These are phyloP conservation scores for Trametes coccinea DNA, from an alignment of 768 basidiomycete species.

Conservation along the genomic window DNA sequence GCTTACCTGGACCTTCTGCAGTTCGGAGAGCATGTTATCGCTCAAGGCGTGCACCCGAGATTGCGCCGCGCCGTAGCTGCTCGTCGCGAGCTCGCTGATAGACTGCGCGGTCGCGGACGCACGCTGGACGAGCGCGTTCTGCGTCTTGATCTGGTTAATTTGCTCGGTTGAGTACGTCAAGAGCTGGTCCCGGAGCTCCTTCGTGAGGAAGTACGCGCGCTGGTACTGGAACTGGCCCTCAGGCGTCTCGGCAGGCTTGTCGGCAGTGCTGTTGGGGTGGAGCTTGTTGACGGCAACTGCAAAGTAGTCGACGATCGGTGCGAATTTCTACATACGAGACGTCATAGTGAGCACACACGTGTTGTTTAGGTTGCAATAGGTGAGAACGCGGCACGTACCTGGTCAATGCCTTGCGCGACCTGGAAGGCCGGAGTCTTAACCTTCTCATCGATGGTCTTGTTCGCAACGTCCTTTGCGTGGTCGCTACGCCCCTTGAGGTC, in stretches of 20 bases:
- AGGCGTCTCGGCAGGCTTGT: constrained; percentile 47
- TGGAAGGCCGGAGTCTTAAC: constrained; percentile 63
- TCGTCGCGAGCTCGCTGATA: constrained; percentile 60
- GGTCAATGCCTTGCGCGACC: constrained; percentile 69
- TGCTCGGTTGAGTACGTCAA: constrained; percentile 70
- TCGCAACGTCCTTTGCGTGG: constrained; percentile 54
- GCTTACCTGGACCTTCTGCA: constrained; percentile 56
- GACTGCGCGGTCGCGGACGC: constrained; percentile 67
- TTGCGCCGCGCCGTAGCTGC: constrained; percentile 56
- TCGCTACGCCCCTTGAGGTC: constrained; percentile 60
- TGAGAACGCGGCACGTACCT: constrained; percentile 44
- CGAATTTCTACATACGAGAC: constrained; percentile 50
- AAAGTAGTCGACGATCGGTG: constrained; percentile 76
- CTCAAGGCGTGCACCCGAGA: constrained; percentile 59
- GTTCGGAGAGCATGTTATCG: constrained; percentile 64
- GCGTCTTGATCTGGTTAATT: constrained; percentile 65
- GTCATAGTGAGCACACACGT: constrained; percentile 23
- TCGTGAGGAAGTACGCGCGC: constrained; percentile 67
- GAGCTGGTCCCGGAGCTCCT: constrained; percentile 61
- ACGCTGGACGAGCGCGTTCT: constrained; percentile 68
- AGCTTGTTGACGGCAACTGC: constrained; percentile 52
- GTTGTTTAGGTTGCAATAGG: not conserved
- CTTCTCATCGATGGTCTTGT: constrained; percentile 64
- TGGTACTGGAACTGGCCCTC: constrained; percentile 76
- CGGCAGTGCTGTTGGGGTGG: constrained; percentile 44